Evolutionary conservation across 805 yeast genomes (phyloP), one percentile per base, ranked within the genome.

Genomic region (Groenewaldozyma salmanticensis): DNA sequence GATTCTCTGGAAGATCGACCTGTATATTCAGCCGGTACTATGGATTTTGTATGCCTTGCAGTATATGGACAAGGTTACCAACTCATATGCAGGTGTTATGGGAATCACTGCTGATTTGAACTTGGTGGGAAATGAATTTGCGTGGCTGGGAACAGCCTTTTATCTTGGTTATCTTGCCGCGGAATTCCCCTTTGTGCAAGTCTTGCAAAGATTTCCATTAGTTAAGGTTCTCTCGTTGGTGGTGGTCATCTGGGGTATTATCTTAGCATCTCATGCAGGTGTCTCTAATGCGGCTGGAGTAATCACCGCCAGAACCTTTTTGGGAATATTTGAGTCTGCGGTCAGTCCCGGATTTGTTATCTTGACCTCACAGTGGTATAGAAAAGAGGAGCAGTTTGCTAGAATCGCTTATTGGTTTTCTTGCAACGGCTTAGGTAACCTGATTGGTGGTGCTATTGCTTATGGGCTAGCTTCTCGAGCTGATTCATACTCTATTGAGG

Each of bases 151-250:
- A n/a, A 68, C 79, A 1, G 69, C 75, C 4, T 77, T 77, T 48
- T 77, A 77, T 52, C 56, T 81, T 31, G 88, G 87, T 2, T 81
- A 79, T 53, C 57, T 81, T 35, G 65, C 61, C 5, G 77, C 75
- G 51, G 79, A 75, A 49, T 60, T 72, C 42, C 74, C 78, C 4
- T 66, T 71, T 2, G 57, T 65, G 7, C 52, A 60, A 36, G 35
- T 68, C 1, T 53, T 77, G 21, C 87, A 81, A 56, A 65, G 65
- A 40, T 70, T 76, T 39, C 81, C 79, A 2, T 65, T 80, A 5
- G 47, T 38, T 15, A 48, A 48, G 33, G 33, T 34, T 19, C 37
- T 48, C 11, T 17, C 42, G 5, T 17, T 41, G 4, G 29, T 21
- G 31, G 31, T 45, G n/a, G 21, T 40, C 2, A 13, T 32, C 15